Percentiles rank a stretch among this genome's conserved stretches.
Evolutionary conservation across 352 stramenopile genomes (phyloP).

Genomic region (Phytophthora europaea): DNA sequence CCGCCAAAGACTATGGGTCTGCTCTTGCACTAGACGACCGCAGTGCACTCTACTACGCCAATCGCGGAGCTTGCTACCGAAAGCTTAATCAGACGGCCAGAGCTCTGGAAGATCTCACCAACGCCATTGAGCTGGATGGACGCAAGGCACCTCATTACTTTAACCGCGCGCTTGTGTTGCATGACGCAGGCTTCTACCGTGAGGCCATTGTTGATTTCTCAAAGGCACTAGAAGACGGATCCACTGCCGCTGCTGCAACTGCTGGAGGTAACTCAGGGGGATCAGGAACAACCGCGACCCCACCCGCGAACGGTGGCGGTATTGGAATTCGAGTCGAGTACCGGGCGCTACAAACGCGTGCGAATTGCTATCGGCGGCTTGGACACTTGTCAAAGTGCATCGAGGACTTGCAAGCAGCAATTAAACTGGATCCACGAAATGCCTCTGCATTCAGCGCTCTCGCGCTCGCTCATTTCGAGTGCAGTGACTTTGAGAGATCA

Average conservation of each 20-base stretch:
- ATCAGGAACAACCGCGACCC: background rate
- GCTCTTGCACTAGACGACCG: slow-evolving; percentile 75
- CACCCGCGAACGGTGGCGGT: slow-evolving; percentile 15
- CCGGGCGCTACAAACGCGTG: slow-evolving; percentile 71
- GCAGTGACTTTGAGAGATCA: slow-evolving; percentile 57
- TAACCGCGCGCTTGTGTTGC: slow-evolving; percentile 78
- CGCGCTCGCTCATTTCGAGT: slow-evolving; percentile 75
- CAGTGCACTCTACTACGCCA: slow-evolving; percentile 78
- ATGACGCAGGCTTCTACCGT: slow-evolving; percentile 69
- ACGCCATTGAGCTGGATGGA: slow-evolving; percentile 75
- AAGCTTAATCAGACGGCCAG: slow-evolving; percentile 70
- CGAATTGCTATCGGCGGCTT: slow-evolving; percentile 72
- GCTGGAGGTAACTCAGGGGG: slow-evolving; percentile 15
- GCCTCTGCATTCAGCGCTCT: slow-evolving; percentile 66
- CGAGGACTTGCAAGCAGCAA: slow-evolving; percentile 74
- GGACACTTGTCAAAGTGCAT: slow-evolving; percentile 74
- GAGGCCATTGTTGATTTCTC: slow-evolving; percentile 82
- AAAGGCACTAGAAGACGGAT: slow-evolving; percentile 77
- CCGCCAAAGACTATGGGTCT: slow-evolving; percentile 65
- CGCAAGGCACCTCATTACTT: slow-evolving; percentile 82
- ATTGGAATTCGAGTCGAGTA: slow-evolving; percentile 74
- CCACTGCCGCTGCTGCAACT: slow-evolving; percentile 18
- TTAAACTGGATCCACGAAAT: slow-evolving; percentile 79
- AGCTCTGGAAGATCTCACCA: slow-evolving; percentile 77
- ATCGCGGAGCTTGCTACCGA: slow-evolving; percentile 74